Evolutionary conservation across 306 rosid genomes (phyloP).

Genomic region (Cucumis melo): DNA sequence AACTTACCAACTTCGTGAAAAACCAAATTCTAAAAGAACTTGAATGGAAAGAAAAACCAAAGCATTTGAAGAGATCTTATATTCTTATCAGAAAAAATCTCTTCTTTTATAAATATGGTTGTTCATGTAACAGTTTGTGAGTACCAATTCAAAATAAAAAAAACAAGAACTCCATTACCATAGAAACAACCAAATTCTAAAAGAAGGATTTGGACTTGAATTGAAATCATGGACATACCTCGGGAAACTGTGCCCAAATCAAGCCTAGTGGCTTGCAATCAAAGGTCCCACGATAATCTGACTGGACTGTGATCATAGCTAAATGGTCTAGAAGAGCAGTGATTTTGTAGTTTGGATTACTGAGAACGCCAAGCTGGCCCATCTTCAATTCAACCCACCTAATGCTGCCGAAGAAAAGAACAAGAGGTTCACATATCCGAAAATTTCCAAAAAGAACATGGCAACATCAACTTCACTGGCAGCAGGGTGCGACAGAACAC

Average conservation of each 20-base stretch:
- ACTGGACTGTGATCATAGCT: slow-evolving; percentile 90
- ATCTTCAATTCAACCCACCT: slow-evolving; percentile 88
- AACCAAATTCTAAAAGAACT: no score
- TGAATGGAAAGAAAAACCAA: background rate
- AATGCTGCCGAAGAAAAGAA: slow-evolving; percentile 39
- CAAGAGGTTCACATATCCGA: background rate
- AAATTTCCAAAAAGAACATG: background rate
- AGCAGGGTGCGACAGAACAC: background rate
- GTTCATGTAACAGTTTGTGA: background rate
- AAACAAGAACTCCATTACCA: background rate
- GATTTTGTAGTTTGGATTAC: slow-evolving; percentile 87
- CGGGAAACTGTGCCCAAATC: slow-evolving; percentile 91
- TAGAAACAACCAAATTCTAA: background rate
- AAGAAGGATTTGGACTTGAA: background rate
- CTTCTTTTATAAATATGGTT: background rate
- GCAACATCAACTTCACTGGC: background rate
- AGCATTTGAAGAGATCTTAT: background rate
- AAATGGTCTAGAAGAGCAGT: slow-evolving; percentile 82
- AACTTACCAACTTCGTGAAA: slow-evolving; percentile 2
- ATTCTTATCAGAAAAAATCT: no score
- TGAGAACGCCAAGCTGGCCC: slow-evolving; percentile 89
- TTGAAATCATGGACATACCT: slow-evolving; percentile 30
- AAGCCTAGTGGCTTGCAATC: slow-evolving; percentile 97
- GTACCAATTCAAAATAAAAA: background rate
- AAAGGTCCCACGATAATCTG: slow-evolving; percentile 65